Evolutionary conservation across 352 stramenopile species (phyloP).

Genomic region (Aphanomyces stellatus): DNA sequence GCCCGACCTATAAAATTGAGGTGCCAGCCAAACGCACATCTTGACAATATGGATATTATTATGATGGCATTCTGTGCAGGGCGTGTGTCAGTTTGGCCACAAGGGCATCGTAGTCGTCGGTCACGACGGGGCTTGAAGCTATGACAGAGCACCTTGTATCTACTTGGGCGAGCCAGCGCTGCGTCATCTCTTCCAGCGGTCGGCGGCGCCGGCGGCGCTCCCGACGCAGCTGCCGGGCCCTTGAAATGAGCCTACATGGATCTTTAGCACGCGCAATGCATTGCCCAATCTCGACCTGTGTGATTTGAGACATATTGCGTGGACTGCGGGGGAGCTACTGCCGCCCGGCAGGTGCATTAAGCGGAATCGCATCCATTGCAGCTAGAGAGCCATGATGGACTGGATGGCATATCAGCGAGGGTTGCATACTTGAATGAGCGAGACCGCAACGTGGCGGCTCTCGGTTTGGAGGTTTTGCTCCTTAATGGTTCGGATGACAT

Average conservation of each 20-base stretch:
- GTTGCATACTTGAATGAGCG: not conserved
- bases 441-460: not conserved
- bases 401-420: not conserved
- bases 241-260: not conserved
- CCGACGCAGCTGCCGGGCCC: not conserved
- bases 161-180: not conserved
- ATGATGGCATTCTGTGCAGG: not conserved
- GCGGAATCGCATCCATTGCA: not conserved
- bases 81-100: not conserved
- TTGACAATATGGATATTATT: not conserved
- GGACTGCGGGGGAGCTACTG: too few species aligned
- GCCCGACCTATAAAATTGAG: not conserved
- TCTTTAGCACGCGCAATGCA: not conserved
- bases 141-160: not conserved
- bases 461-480: not conserved
- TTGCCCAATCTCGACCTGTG: too few species aligned
- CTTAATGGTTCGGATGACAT: constrained; percentile 1
- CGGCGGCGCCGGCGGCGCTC: not conserved
- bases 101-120: not conserved
- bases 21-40: not conserved
- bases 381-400: too few species aligned
- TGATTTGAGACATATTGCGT: too few species aligned
- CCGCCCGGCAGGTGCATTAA: not conserved
- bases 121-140: not conserved
- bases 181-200: not conserved